A percentile compares a stretch with the other conserved stretches of the same genome.
Evolutionary conservation across 208 protist genomes (phyloP).

Genomic region (Trypanosoma lewisi): DNA sequence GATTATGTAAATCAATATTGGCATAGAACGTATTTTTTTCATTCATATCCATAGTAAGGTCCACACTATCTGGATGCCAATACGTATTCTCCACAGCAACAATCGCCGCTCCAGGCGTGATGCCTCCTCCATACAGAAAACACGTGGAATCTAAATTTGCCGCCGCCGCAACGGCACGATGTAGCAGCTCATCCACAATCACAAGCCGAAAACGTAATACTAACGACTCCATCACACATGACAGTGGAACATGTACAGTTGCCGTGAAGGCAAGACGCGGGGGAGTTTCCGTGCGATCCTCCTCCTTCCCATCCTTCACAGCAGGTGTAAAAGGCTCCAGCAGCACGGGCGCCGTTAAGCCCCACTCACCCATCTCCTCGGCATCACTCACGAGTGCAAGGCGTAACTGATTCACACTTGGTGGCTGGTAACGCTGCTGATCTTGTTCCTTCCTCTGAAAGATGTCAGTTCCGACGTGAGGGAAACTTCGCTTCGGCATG

Average conservation of each 20-base stretch:
- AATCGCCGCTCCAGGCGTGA: slow-evolving; percentile 30
- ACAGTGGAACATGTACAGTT: slow-evolving; percentile 2
- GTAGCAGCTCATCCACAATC: slow-evolving; percentile 24
- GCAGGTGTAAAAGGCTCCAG: slow-evolving; percentile 13
- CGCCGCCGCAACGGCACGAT: slow-evolving; percentile 4
- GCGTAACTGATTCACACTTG: slow-evolving; percentile 29
- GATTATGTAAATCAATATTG: slow-evolving; percentile 6
- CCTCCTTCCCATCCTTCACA: neutral
- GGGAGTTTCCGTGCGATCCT: neutral
- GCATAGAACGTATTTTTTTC: slow-evolving; percentile 1
- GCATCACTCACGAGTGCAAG: slow-evolving; percentile 42
- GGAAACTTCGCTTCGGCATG: too few relatives aligned
- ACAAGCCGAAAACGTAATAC: slow-evolving; percentile 22
- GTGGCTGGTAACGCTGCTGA: slow-evolving; percentile 17
- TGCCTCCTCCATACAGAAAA: neutral
- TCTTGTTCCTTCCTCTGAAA: neutral
- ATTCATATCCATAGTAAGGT: slow-evolving; percentile 2
- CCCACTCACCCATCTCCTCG: slow-evolving; percentile 50
- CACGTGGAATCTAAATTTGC: neutral
- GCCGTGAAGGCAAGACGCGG: slow-evolving; percentile 2
- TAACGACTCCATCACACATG: neutral
- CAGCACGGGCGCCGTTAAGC: slow-evolving; percentile 31
- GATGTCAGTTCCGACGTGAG: neutral
- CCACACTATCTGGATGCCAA: slow-evolving; percentile 20
- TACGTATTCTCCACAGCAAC: slow-evolving; percentile 49